Conservation (phyloP, 345 rosid genomes). For the Dipteronia dyeriana region DNA sequence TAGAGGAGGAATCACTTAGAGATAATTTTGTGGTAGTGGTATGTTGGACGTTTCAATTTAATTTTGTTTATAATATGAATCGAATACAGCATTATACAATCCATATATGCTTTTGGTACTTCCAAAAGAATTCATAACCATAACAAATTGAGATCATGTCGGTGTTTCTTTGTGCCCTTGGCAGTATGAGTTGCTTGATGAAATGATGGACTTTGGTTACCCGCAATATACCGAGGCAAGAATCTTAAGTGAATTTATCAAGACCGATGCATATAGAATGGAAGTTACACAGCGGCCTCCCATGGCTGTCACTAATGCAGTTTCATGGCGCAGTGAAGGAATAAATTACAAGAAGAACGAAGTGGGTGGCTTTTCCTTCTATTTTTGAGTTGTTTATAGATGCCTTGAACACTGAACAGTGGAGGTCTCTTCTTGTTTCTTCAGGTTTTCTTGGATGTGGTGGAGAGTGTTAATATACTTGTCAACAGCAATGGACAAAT, state of each 20-base stretch:
- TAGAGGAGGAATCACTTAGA: constrained; percentile 95
- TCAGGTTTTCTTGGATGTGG: constrained; percentile 93
- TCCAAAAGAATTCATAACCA: not conserved
- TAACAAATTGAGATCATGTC: not conserved
- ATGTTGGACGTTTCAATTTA: constrained; percentile 31
- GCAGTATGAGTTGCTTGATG: constrained; percentile 97
- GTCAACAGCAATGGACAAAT: constrained; percentile 98
- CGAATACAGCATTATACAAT: not conserved
- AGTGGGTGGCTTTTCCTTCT: constrained; percentile 40
- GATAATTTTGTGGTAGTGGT: constrained; percentile 99
- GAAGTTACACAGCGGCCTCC: constrained; percentile 97
- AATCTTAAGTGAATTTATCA: constrained; percentile 92
- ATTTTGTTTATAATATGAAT: not conserved
- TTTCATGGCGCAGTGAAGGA: constrained; percentile 98
- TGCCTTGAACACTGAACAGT: constrained; percentile 18
- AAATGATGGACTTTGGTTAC: constrained; percentile 98
- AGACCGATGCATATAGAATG: constrained; percentile 98
- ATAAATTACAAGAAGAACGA: constrained; percentile 88
- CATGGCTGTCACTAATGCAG: constrained; percentile 98
- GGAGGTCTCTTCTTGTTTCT: constrained; percentile 20
- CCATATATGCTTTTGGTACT: not conserved
- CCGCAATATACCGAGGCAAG: constrained; percentile 94
- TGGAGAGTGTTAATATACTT: constrained; percentile 93
- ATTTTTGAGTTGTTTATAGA: constrained; percentile 16
- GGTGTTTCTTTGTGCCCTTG: constrained; percentile 25